These are phyloP conservation scores for Trichoderma sp. DNA, from an alignment of 2,329 filamentous ascomycete species.

Conservation along the genomic window DNA sequence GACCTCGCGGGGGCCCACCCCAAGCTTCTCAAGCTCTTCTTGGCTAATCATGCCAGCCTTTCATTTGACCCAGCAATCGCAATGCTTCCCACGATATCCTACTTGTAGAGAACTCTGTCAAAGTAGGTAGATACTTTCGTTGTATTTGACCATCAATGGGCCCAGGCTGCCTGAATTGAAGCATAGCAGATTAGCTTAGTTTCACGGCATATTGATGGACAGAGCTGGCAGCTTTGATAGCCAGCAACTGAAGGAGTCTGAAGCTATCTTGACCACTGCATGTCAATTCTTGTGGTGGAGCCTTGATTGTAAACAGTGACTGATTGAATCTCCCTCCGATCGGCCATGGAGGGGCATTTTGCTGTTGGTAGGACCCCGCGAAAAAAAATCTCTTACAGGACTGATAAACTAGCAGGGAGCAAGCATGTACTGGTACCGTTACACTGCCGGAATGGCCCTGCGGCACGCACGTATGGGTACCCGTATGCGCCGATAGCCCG, in stretches of 20 bases:
- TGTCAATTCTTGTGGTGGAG: background rate
- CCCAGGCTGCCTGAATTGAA: conserved; percentile 67
- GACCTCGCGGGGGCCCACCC: conserved; percentile 65
- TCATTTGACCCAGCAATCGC: conserved; percentile 79
- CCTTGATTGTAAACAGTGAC: background rate
- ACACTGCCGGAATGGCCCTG: background rate
- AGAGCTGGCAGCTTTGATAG: too few species aligned
- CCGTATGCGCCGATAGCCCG: background rate
- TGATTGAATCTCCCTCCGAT: background rate
- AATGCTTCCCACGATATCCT: conserved; percentile 79
- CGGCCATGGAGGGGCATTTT: conserved; percentile 6
- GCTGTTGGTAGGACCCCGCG: conserved; percentile 6
- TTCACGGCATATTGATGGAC: background rate
- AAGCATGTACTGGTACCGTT: background rate
- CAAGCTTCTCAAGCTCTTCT: conserved; percentile 73
- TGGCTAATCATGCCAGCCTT: conserved; percentile 72
- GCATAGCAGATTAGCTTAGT: conserved; percentile 18
- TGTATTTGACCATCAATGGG: conserved; percentile 84
- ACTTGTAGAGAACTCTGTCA: conserved; percentile 74
- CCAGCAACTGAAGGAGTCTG: conserved; percentile 19
- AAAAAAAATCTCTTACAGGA: background rate
- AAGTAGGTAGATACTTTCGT: conserved; percentile 67
- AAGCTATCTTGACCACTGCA: conserved; percentile 29
- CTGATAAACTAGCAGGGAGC: background rate
- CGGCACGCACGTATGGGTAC: background rate